Percentiles rank a stretch among this genome's conserved stretches.
These are phyloP conservation scores for Verticillium dahliae DNA, from an alignment of 2,329 filamentous ascomycete species.

Conservation along the genomic window DNA sequence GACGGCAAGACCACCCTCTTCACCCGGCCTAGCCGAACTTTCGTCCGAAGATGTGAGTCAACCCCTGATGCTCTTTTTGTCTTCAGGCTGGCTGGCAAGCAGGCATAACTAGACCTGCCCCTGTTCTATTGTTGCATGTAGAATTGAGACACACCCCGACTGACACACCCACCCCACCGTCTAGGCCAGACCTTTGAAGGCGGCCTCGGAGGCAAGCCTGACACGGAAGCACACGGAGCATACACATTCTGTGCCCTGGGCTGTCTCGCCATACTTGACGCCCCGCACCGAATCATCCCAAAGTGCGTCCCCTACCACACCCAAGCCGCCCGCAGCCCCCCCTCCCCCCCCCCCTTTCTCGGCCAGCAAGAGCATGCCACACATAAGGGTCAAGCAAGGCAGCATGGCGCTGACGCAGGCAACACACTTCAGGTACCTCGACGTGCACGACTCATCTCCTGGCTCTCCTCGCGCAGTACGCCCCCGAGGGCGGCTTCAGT, in stretches of 20 bases:
- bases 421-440: slow-evolving; percentile 53
- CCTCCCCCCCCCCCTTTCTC: slow-evolving; percentile 11
- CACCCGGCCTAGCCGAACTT: slow-evolving; percentile 69
- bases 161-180: slow-evolving; percentile 4
- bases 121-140: background rate
- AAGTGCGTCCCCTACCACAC: slow-evolving; percentile 43
- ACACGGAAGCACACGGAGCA: slow-evolving; percentile 88
- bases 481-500: slow-evolving; percentile 86
- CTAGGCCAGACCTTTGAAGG: slow-evolving; percentile 90
- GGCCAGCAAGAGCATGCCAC: background rate
- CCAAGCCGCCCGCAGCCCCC: slow-evolving; percentile 8
- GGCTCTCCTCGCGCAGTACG: slow-evolving; percentile 88
- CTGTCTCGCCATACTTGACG: slow-evolving; percentile 78
- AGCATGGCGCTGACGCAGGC: slow-evolving; percentile 11
- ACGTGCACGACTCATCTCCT: slow-evolving; percentile 72
- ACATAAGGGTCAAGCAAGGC: background rate
- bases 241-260: slow-evolving; percentile 94
- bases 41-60: slow-evolving; percentile 69
- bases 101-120: background rate
- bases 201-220: slow-evolving; percentile 79
- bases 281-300: slow-evolving; percentile 67
- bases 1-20: slow-evolving; percentile 57
- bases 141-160: background rate
- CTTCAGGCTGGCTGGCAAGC: slow-evolving; percentile 5
- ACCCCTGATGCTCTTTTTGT: background rate